Evolutionary conservation across 129 eudicot species (phyloP).

Genomic region (Sambucus nigra): DNA sequence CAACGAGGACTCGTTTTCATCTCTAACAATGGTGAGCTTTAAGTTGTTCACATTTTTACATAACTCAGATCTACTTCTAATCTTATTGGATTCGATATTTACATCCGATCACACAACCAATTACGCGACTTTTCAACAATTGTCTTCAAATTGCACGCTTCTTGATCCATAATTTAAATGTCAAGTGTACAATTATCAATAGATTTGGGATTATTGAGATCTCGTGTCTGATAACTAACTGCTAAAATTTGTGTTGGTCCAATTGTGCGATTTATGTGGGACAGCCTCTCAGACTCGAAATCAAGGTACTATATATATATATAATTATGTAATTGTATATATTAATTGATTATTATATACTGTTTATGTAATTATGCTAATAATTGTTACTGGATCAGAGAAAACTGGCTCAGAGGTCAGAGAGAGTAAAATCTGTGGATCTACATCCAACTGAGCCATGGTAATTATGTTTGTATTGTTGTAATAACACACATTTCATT

Average conservation of each 20-base stretch:
- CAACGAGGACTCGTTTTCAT: constrained; percentile 10
- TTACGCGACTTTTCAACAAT: constrained; percentile 1
- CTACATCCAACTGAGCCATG: constrained; percentile 99
- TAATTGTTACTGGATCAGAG: constrained; percentile 44
- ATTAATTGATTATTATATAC: background rate
- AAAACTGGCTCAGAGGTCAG: constrained; percentile 94
- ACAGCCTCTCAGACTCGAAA: constrained; percentile 92
- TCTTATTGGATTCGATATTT: constrained; percentile 10
- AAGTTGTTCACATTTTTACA: background rate
- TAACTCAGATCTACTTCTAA: constrained; percentile 36
- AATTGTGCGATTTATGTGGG: constrained; percentile 13
- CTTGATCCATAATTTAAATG: constrained; percentile 11
- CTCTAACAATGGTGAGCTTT: constrained; percentile 39
- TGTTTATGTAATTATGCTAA: constrained; percentile 15
- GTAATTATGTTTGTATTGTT: constrained; percentile 21
- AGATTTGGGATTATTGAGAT: constrained; percentile 23
- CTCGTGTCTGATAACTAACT: constrained; percentile 28
- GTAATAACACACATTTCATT: background rate
- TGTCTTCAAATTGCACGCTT: constrained; percentile 1
- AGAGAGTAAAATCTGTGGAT: constrained; percentile 92
- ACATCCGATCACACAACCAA: background rate
- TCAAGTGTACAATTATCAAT: background rate
- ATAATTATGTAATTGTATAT: constrained; percentile 5
- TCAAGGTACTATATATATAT: constrained; percentile 48
- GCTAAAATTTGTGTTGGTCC: constrained; percentile 14